Evolutionary conservation across 1,284 basidiomycete genomes (phyloP).

Genomic region (Porodaedalea pini): DNA sequence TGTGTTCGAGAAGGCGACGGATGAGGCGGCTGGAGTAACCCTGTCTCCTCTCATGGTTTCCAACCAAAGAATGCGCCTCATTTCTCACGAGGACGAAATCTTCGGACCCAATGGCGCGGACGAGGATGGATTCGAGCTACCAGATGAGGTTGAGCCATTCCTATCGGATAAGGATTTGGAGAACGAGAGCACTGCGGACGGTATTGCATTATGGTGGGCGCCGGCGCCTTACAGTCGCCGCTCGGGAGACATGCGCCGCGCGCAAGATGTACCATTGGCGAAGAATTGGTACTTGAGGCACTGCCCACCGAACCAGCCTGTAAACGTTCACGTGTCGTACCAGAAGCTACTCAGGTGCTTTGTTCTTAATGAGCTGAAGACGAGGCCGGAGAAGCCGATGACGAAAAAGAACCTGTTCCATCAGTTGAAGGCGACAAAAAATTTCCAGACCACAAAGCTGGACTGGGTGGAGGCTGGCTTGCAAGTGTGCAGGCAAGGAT

Average conservation of each 20-base stretch:
- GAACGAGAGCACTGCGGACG: slow-evolving; percentile 92
- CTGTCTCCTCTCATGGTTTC: slow-evolving; percentile 85
- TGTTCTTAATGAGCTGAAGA: slow-evolving; percentile 92
- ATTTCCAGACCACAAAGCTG: slow-evolving; percentile 96
- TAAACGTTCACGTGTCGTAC: slow-evolving; percentile 98
- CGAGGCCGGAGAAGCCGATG: slow-evolving; percentile 91
- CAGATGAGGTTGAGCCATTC: slow-evolving; percentile 82
- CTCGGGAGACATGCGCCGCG: slow-evolving; percentile 88
- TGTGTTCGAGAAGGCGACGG: too few species aligned
- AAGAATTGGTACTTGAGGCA: slow-evolving; percentile 99
- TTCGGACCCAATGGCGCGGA: slow-evolving; percentile 86
- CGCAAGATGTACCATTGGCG: slow-evolving; percentile 93
- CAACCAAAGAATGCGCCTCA: slow-evolving; percentile 76
- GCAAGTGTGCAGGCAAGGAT: slow-evolving; percentile 97
- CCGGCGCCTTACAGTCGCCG: slow-evolving; percentile 94
- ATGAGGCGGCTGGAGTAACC: too few species aligned
- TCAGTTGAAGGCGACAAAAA: slow-evolving; percentile 96
- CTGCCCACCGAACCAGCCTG: slow-evolving; percentile 92
- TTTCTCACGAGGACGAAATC: slow-evolving; percentile 87
- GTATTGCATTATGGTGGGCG: slow-evolving; percentile 98
- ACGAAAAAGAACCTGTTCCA: slow-evolving; percentile 97
- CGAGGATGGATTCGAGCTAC: slow-evolving; percentile 86
- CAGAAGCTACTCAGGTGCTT: slow-evolving; percentile 97
- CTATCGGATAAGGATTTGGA: slow-evolving; percentile 78
- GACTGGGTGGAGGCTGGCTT: slow-evolving; percentile 99